phyloP scores from a whole-genome alignment of 129 eudicot species.

The Chrysanthemum makinoi region DNA sequence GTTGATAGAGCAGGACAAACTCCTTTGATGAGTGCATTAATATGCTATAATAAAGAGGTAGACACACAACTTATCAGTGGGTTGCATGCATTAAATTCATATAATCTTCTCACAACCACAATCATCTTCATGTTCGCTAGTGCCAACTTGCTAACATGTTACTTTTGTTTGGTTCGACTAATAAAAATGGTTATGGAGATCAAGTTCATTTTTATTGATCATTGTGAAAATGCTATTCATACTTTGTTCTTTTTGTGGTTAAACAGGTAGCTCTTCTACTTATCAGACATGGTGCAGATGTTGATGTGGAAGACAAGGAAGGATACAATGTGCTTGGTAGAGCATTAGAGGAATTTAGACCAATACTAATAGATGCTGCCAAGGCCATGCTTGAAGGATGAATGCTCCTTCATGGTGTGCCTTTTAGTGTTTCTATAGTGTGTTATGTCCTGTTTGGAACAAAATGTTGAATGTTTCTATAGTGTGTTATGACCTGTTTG shows the following conservation, averaged over 20 bases:
- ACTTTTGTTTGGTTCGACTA: background rate
- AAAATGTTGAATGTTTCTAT: no score
- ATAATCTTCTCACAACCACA: background rate
- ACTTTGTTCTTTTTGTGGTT: slow-evolving; percentile 10
- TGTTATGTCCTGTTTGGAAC: no score
- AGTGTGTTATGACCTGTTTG: slow-evolving; percentile 8
- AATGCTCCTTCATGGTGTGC: slow-evolving; percentile 12
- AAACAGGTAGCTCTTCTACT: slow-evolving; percentile 78
- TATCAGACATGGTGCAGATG: slow-evolving; percentile 93
- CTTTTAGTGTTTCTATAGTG: background rate
- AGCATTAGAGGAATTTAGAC: slow-evolving; percentile 67
- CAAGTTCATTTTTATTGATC: background rate
- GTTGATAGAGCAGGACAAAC: slow-evolving; percentile 88
- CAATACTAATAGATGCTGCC: slow-evolving; percentile 70
- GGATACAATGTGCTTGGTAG: slow-evolving; percentile 92
- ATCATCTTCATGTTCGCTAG: background rate
- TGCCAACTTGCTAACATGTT: background rate
- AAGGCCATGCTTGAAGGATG: slow-evolving; percentile 90
- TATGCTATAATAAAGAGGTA: slow-evolving; percentile 76
- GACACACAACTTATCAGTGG: slow-evolving; percentile 1
- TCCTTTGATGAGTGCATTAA: slow-evolving; percentile 83
- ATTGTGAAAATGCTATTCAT: background rate
- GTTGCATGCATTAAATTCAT: slow-evolving; percentile 5
- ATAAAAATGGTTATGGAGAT: no score
- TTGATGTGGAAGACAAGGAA: slow-evolving; percentile 87